These are phyloP conservation scores for Cyclospora cayetanensis DNA, from an alignment of 169 alveolate genomes.

Conservation along the genomic window DNA sequence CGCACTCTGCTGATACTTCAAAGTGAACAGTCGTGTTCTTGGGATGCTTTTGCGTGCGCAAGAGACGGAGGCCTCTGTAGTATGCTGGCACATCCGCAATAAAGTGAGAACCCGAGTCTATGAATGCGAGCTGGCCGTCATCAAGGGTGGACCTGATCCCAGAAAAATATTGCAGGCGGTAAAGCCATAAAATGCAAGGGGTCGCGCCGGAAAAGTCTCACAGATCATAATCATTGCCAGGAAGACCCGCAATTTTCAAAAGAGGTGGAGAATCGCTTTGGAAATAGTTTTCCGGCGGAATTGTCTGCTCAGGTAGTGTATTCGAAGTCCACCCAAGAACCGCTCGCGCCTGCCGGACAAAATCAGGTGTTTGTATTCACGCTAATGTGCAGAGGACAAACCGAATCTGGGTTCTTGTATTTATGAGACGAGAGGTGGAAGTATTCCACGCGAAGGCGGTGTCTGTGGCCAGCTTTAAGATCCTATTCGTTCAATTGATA, in stretches of 20 bases:
- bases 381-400: neutral
- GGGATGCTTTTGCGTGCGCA: constrained; percentile 59
- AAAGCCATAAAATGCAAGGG: neutral
- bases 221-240: constrained; percentile 85
- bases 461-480: constrained; percentile 75
- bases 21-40: constrained; percentile 60
- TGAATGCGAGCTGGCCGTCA: constrained; percentile 89
- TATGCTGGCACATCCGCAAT: constrained; percentile 88
- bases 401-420: constrained; percentile 74
- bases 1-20: constrained; percentile 75
- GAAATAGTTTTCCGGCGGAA: constrained; percentile 83
- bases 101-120: constrained; percentile 78
- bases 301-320: constrained; percentile 81
- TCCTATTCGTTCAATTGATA: constrained; percentile 83
- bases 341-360: constrained; percentile 64
- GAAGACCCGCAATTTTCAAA: constrained; percentile 84
- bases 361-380: neutral
- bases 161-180: no score
- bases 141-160: constrained; percentile 78
- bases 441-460: constrained; percentile 76
- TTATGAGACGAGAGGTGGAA: constrained; percentile 79
- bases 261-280: constrained; percentile 83
- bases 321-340: constrained; percentile 85
- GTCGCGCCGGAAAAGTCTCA: neutral
- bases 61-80: constrained; percentile 78